These are phyloP conservation scores for Tricholoma flavovirens DNA, from an alignment of 768 basidiomycete species.

Conservation along the genomic window DNA sequence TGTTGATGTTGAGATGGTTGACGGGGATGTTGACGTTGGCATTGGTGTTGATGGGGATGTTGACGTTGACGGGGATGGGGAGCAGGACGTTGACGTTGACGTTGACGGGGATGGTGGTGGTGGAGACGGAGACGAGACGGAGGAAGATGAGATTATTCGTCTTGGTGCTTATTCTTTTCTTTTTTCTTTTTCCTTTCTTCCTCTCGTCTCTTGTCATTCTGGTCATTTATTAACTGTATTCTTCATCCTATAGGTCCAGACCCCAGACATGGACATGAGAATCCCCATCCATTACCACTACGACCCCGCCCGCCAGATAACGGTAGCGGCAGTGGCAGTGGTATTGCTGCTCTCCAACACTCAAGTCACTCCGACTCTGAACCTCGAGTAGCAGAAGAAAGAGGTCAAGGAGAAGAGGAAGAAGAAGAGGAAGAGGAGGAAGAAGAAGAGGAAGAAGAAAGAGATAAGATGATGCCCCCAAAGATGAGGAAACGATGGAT, in stretches of 20 bases:
- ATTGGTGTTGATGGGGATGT: neutral
- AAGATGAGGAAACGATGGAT: conserved; percentile 58
- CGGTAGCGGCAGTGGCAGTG: too few relatives aligned
- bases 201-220: too few relatives aligned
- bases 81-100: conserved; percentile 9
- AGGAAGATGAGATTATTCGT: conserved; percentile 2
- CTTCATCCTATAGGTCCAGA: too few relatives aligned
- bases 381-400: too few relatives aligned
- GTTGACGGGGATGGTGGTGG: neutral
- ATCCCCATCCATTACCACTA: too few relatives aligned
- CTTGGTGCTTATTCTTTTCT: too few relatives aligned
- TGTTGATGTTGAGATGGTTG: conserved; percentile 53
- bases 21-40: neutral
- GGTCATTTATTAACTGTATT: too few relatives aligned
- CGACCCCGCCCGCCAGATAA: too few relatives aligned
- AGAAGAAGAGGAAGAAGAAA: conserved; percentile 6
- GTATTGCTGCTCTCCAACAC: too few relatives aligned
- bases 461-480: conserved; percentile 49
- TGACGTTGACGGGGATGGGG: conserved; percentile 6
- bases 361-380: too few relatives aligned
- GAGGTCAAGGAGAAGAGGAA: conserved; percentile 9
- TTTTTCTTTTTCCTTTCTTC: too few relatives aligned
- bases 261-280: too few relatives aligned
- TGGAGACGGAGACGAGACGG: conserved; percentile 9
- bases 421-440: neutral